Evolutionary conservation across 2,329 filamentous ascomycete genomes (phyloP), one percentile per base, ranked within the genome.

Genomic region (Pseudogymnoascus sp.): DNA sequence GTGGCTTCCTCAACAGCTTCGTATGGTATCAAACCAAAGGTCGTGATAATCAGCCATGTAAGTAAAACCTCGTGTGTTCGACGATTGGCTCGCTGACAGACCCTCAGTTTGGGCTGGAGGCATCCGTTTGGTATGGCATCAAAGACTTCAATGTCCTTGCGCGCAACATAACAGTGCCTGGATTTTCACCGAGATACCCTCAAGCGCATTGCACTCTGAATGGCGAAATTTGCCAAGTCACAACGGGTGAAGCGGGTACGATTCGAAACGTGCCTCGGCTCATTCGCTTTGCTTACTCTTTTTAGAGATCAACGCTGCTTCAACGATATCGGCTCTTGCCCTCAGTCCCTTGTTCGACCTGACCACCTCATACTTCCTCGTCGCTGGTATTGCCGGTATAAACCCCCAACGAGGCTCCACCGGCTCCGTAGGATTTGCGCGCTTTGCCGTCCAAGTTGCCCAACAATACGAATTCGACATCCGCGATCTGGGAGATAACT

Each of bases 381-480:
- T 90, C 31, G 85, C 82, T 1, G 90, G 89, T 2, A 92, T 93
- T 67, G 89, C 85, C 1, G 89, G 90, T n/a, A 80, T 90, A 48
- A 91, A 85, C 73, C 90, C 89, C 0, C 83, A 86, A 66, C 76
- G 84, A 25, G 85, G 81, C 21, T 90, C 89, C 0, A 79, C 89
- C 4, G 85, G 83, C 51, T 82, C 83, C 43, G 88, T 90, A 0
- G 86, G 87, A 1, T 84, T 93, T 63, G 83, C 86, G 39, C 82
- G 84, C 21, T 93, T 86, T 71, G 84, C 88, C 0, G 81, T 92
- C 4, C 90, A 92, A 72, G 88, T 91, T 2, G 88, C 86, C 0
- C 78, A 92, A 62, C 89, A 92, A 73, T 90, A 91, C 68, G 89
- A 92, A 74, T 84, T 92, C 66, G 89, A 92, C 69, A 77, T 83